Base-by-base conservation (phyloP, 352 stramenopile species). In the Globisporangium echinulatum region DNA sequence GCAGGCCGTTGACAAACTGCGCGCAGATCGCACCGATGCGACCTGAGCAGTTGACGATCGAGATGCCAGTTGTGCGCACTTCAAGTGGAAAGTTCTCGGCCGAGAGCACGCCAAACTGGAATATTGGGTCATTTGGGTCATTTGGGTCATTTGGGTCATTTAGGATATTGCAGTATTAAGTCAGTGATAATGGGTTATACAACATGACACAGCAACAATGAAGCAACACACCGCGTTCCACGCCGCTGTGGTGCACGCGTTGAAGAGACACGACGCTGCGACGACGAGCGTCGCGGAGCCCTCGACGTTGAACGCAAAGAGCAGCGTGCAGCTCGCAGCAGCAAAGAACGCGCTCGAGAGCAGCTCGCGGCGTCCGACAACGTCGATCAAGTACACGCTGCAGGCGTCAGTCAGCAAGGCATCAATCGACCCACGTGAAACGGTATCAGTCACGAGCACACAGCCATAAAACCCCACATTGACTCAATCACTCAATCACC, bases 1-100 rank as follows among this genome's bases (percentile, higher is more conserved):
- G 76, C 49, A 83, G 90, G 2, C 87, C 88, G 52, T 96, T 96
- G 19, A 95, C 86, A 58, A 97, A 96, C 68, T 98, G 92, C 8
- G 90, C 84, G 46, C 86, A 66, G 67, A 98, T 96, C 8, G 89
- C 90, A 50, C 90, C 92, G 51, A 97, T 66, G 25, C 90, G 76
- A 8, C 90, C 92, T 2, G 76, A 86, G 44, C 88, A 90, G 57
- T 92, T 96, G 43, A 96, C 93, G 9, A 97, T 49, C 36, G 89
- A 87, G 66, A 97, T 94, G 3, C 88, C 92, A 1, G 88, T 96
- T 49, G 86, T 94, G 63, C 92, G 76, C 7, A 97, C 84, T 58
- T 84, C 66, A 11, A 93, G 88, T 5, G 92, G 90, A 55, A 97
- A 98, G 2, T 82, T 83, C 63, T 97, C 89, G 14, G 84, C 72